A percentile compares a stretch with the other conserved stretches of the same genome.
These are phyloP conservation scores for Fusarium begoniae DNA, from an alignment of 2,329 filamentous ascomycete species.

Conservation along the genomic window DNA sequence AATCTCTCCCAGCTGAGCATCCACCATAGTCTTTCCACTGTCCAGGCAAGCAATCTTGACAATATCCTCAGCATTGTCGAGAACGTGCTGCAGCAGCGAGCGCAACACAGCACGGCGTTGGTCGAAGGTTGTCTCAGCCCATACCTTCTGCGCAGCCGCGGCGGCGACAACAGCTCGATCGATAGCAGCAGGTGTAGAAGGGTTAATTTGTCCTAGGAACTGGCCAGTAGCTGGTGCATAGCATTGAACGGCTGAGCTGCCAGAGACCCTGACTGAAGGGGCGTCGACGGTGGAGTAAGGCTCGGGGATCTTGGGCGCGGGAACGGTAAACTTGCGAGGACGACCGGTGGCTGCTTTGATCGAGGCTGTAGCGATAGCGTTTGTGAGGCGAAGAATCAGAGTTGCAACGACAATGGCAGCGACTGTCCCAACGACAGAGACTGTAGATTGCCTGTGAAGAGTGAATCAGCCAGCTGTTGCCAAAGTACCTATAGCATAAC, in stretches of 20 bases:
- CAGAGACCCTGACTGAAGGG: slow-evolving; percentile 70
- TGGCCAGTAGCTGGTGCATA: slow-evolving; percentile 91
- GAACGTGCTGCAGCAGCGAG: slow-evolving; percentile 81
- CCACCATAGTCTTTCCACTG: slow-evolving; percentile 95
- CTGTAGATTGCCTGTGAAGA: slow-evolving; percentile 32
- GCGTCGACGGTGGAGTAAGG: slow-evolving; percentile 66
- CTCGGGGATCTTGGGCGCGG: slow-evolving; percentile 68
- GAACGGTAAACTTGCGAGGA: slow-evolving; percentile 68
- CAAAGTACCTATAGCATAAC: background rate
- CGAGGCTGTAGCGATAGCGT: slow-evolving; percentile 34
- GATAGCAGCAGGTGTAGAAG: slow-evolving; percentile 78
- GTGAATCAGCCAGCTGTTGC: slow-evolving; percentile 1
- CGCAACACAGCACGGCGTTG: slow-evolving; percentile 82
- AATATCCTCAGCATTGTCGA: slow-evolving; percentile 90
- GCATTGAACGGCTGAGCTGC: slow-evolving; percentile 78
- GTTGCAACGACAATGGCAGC: slow-evolving; percentile 45
- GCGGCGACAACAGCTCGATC: slow-evolving; percentile 81
- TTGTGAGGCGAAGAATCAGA: slow-evolving; percentile 43
- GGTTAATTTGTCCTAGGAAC: slow-evolving; percentile 80
- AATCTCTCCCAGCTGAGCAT: slow-evolving; percentile 93
- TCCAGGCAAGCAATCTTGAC: slow-evolving; percentile 87
- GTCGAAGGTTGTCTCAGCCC: slow-evolving; percentile 80
- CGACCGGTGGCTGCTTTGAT: slow-evolving; percentile 46
- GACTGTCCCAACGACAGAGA: slow-evolving; percentile 45
- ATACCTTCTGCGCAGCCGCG: slow-evolving; percentile 76